These are phyloP conservation scores for Phytophthora pseudosyringae DNA, from an alignment of 352 stramenopile genomes.

Conservation along the genomic window DNA sequence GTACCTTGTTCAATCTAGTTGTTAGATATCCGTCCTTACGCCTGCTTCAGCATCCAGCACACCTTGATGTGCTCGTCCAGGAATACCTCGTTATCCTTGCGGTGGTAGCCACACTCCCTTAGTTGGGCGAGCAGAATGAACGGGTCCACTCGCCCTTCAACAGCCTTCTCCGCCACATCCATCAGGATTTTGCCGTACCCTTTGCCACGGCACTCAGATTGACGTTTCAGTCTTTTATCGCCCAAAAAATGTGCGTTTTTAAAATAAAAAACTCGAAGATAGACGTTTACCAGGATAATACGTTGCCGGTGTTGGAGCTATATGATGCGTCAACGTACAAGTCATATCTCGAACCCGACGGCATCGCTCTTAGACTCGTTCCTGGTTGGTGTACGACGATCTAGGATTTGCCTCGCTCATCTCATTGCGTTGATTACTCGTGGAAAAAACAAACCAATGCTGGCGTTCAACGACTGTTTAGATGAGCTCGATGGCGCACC, in stretches of 20 bases:
- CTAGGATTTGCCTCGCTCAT: conserved; percentile 19
- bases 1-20: neutral
- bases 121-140: conserved; percentile 9
- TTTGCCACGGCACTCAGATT: conserved; percentile 5
- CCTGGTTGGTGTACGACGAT: neutral
- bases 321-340: too few relatives aligned
- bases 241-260: too few relatives aligned
- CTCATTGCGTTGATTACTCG: conserved; percentile 19
- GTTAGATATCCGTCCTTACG: neutral
- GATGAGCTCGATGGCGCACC: neutral
- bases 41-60: conserved; percentile 12
- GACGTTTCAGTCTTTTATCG: too few relatives aligned
- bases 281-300: too few relatives aligned
- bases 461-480: conserved; percentile 3
- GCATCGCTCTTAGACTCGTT: too few relatives aligned
- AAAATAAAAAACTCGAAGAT: too few relatives aligned
- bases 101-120: conserved; percentile 1
- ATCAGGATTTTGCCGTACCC: conserved; percentile 4
- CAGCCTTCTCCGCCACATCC: conserved; percentile 8
- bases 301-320: too few relatives aligned
- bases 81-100: conserved; percentile 8
- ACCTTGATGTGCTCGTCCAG: conserved; percentile 17
- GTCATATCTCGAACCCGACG: too few relatives aligned
- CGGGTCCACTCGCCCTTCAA: conserved; percentile 3
- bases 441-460: neutral